Conservation (phyloP, 805 yeast genomes). For the Dipodascus geniculatus region DNA sequence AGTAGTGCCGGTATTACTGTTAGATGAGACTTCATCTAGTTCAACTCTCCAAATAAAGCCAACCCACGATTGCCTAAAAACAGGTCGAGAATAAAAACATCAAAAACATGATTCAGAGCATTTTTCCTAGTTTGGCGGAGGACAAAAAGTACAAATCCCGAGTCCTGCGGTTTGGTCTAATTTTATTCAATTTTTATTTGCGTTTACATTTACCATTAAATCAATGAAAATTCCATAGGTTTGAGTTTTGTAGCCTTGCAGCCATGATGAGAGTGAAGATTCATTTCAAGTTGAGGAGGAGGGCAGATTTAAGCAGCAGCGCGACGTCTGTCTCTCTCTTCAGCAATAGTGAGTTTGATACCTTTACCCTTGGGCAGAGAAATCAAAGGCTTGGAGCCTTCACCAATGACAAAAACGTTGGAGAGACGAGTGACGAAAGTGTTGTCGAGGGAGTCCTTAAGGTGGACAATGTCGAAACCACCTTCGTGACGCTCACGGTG, state of each 20-base stretch:
- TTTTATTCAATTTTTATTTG: neutral
- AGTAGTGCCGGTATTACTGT: no score
- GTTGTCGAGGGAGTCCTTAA: conserved; percentile 91
- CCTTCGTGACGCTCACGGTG: conserved; percentile 98
- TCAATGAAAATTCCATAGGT: neutral
- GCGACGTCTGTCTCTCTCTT: conserved; percentile 98
- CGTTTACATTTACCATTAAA: neutral
- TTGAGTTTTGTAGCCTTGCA: no score
- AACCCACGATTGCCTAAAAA: no score
- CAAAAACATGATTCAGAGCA: no score
- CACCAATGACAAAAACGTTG: conserved; percentile 92
- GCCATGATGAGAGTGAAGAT: neutral
- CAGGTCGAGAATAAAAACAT: no score
- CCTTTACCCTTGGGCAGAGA: conserved; percentile 99
- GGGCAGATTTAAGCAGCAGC: conserved; percentile 40
- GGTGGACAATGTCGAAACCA: conserved; percentile 95
- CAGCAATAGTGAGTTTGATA: conserved; percentile 89
- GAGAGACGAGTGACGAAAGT: conserved; percentile 87
- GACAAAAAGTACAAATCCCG: no score
- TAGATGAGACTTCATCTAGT: neutral
- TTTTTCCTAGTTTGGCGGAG: no score
- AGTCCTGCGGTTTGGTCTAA: no score
- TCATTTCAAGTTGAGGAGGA: no score
- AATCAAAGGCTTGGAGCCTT: conserved; percentile 87
- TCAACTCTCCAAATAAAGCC: no score